Base-by-base conservation (phyloP, 169 alveolate species). In the Plasmodium gonderi region DNA sequence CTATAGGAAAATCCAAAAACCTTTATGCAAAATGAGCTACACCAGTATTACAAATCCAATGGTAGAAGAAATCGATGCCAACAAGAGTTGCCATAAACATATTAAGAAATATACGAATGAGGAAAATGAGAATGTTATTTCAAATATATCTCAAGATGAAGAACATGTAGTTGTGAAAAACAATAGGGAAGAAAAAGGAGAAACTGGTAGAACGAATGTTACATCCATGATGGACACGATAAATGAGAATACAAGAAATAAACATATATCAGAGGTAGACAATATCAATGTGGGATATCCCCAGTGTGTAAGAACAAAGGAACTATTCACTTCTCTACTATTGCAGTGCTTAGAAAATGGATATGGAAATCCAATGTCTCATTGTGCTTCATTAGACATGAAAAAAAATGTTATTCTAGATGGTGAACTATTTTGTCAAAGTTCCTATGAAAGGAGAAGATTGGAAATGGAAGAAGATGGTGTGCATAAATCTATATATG, bases 371-470 rank as follows among this genome's bases (percentile, higher is more conserved):
- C 60, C 80, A 5, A 5, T 69, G 60, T 44, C 60, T 33, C 91
- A 82, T 9, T 82, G 91, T 38, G 91, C 81, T n/a, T 68, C 91
- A 11, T 51, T 82, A 0, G 80, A 82, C 51, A 54, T 44, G 0
- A 69, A 82, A 68, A 82, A 82, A 82, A 67, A 82, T 42, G 29
- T 82, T 23, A 82, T 82, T 54, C 23, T 74, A 45, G 75, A 82
- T 82, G 81, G 81, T 7, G 75, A 20, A 6, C 40, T 69, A 40
- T 82, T 82, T 74, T 82, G 91, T 69, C 69, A 82, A 49, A 82
- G 81, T 17, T 82, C 91, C 1, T 82, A 45, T 29, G 91, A 82
- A 82, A 67, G 81, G 42, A 69, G 23, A 68, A 40, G 45, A 60
- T 23, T n/a, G n/a, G n/a, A 5, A 9, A 14, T 82, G 40, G 76